Evolutionary conservation across 73 alveolate genomes (phyloP), one percentile per base, ranked within the genome.

Genomic region (Tetrahymena thermophila): DNA sequence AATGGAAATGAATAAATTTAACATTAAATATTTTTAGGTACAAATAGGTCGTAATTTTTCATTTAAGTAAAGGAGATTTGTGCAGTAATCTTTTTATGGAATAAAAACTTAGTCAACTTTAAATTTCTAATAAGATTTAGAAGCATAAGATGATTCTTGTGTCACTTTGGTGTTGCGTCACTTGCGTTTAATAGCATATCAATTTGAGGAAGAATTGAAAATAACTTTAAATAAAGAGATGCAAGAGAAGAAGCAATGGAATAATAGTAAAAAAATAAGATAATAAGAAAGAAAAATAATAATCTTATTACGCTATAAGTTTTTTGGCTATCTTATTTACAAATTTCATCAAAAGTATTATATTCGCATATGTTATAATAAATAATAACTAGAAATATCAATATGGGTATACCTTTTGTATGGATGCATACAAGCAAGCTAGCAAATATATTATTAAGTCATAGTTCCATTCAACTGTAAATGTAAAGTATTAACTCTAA

Each of bases 141-240:
- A 71, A 71, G 89, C 17, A 71, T 71, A 71, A 71, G 89, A 31
- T 31, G 89, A 71, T 71, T 71, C 37, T 71, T 71, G 37, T 71
- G 89, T 71, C 89, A 71, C 89, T n/a, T 71, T 71, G 83, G 89
- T 71, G 89, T 71, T 71, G 89, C 89, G 89, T 71, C 89, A 71
- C 89, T 71, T 71, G 37, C 89, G 89, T 71, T 71, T 71, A 25
- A 71, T 71, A 71, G 89, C 89, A 71, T 71, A 71, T 71, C 89
- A 71, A 71, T 28, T 31, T 71, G 89, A 71, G 89, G 89, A 71
- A 71, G 89, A 71, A 71, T 71, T 71, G 40, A 71, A 71, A 71
- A 71, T 71, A 71, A 31, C 89, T 71, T 71, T 71, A 71, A 71
- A 71, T 31, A 71, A 71, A 31, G 37, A 71, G 31, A 28, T 71